phyloP scores from a whole-genome alignment of 768 basidiomycete species.

The Ephemerocybe angulata region DNA sequence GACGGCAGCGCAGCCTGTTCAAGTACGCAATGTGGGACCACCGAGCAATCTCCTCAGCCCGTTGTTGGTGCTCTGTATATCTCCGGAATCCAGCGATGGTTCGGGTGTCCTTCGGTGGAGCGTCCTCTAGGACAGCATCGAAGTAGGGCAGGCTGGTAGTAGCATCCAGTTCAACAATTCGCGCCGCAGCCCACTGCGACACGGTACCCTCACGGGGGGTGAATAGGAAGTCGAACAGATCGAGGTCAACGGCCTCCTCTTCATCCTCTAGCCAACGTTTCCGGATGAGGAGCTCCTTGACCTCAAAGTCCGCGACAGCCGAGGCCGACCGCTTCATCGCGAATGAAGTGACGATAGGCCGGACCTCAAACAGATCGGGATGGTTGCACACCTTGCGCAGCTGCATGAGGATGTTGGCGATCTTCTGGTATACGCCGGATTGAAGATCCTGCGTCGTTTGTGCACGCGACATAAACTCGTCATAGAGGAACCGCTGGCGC shows the following conservation, averaged over 20 bases:
- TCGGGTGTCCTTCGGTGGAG: constrained; percentile 70
- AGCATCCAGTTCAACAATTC: constrained; percentile 57
- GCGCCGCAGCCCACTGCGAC: constrained; percentile 51
- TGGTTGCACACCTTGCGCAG: constrained; percentile 95
- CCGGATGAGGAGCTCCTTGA: constrained; percentile 85
- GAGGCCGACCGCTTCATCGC: constrained; percentile 69
- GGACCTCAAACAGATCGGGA: constrained; percentile 87
- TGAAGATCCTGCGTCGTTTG: constrained; percentile 79
- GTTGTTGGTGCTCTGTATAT: constrained; percentile 48
- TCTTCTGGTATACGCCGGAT: constrained; percentile 84
- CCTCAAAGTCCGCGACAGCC: constrained; percentile 74
- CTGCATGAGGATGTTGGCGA: constrained; percentile 97
- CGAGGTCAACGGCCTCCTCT: constrained; percentile 56
- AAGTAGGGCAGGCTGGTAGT: constrained; percentile 51
- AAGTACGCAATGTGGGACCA: constrained; percentile 72
- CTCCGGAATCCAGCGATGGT: constrained; percentile 69
- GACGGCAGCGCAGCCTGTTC: constrained; percentile 67
- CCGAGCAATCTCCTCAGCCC: constrained; percentile 48
- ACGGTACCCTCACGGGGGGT: constrained; percentile 48
- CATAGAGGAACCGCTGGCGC: constrained; percentile 90
- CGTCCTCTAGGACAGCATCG: constrained; percentile 52
- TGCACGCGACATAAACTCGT: constrained; percentile 91
- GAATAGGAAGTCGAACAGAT: constrained; percentile 62
- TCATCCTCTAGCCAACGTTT: constrained; percentile 59
- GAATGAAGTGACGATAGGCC: constrained; percentile 78